Evolutionary conservation across 495 filamentous ascomycete species (phyloP).

Genomic region (Aspergillus bertholletiae): DNA sequence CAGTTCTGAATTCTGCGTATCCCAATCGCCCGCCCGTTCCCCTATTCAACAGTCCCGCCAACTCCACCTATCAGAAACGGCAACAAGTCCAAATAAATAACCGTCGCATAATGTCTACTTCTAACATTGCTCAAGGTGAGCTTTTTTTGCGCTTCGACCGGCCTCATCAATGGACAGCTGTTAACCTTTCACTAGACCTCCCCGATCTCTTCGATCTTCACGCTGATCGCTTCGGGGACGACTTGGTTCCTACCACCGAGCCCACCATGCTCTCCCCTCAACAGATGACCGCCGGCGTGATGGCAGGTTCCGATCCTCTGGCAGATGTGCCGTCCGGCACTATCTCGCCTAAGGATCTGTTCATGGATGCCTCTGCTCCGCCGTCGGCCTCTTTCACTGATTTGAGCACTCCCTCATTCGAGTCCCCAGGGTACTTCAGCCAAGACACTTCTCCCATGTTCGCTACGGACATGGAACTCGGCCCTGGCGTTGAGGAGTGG

Average conservation of each 20-base stretch:
- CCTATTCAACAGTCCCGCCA: neutral
- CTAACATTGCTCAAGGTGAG: slow-evolving; percentile 34
- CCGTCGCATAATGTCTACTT: slow-evolving; percentile 41
- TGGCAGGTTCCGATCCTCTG: slow-evolving; percentile 30
- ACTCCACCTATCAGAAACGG: slow-evolving; percentile 20
- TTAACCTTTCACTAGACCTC: slow-evolving; percentile 7
- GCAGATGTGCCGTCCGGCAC: slow-evolving; percentile 48
- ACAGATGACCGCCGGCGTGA: slow-evolving; percentile 20
- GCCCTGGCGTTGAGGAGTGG: slow-evolving; percentile 32
- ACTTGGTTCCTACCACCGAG: slow-evolving; percentile 19
- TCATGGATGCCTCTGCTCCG: slow-evolving; percentile 73
- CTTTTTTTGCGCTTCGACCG: neutral
- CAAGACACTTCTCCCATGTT: slow-evolving; percentile 74
- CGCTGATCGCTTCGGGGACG: slow-evolving; percentile 20
- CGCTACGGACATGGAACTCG: slow-evolving; percentile 31
- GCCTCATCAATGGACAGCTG: neutral
- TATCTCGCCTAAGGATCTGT: slow-evolving; percentile 81
- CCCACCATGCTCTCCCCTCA: slow-evolving; percentile 25
- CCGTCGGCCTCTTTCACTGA: slow-evolving; percentile 82
- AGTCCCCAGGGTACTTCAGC: slow-evolving; percentile 62
- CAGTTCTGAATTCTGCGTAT: slow-evolving; percentile 21
- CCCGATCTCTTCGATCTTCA: slow-evolving; percentile 34
- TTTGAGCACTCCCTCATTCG: slow-evolving; percentile 77
- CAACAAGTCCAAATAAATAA: slow-evolving; percentile 16
- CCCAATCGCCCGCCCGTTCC: slow-evolving; percentile 7